A percentile compares a stretch with the other conserved stretches of the same genome.
Evolutionary conservation across 371 early-diverging fungal genomes (phyloP).

Genomic region (Saksenaea oblongispora): DNA sequence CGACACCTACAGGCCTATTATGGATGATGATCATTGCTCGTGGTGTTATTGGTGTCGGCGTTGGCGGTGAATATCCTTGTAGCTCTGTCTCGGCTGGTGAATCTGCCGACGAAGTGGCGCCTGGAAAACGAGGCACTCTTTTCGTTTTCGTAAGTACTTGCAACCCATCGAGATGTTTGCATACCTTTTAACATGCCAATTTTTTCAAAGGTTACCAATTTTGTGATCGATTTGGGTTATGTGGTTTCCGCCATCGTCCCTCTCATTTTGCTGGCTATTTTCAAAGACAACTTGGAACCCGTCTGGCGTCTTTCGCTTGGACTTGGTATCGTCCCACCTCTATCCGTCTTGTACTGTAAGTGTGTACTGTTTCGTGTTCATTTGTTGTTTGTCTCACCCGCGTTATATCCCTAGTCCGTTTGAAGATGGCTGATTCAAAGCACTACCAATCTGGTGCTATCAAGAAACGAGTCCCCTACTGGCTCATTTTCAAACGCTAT

Average conservation of each 20-base stretch:
- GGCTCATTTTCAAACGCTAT: constrained; percentile 56
- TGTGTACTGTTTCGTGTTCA: not conserved
- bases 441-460: constrained; percentile 49
- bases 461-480: constrained; percentile 58
- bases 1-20: constrained; percentile 41
- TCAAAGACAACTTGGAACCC: constrained; percentile 49
- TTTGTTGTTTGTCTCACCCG: not conserved
- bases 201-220: constrained; percentile 41
- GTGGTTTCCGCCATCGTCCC: constrained; percentile 62
- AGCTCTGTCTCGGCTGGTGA: constrained; percentile 61
- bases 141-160: constrained; percentile 49
- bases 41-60: constrained; percentile 58
- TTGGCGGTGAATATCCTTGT: constrained; percentile 63
- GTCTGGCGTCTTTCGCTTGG: constrained; percentile 62
- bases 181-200: not conserved
- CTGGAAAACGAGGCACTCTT: constrained; percentile 51
- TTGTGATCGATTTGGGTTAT: constrained; percentile 60
- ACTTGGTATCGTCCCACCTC: constrained; percentile 58
- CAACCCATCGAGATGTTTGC: not conserved
- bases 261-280: constrained; percentile 48
- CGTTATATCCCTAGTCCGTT: constrained; percentile 37
- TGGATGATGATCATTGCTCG: constrained; percentile 65
- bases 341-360: constrained; percentile 61
- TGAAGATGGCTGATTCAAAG: constrained; percentile 60
- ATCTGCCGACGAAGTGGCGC: constrained; percentile 60